Percentiles rank a stretch among this genome's conserved stretches.
These are phyloP conservation scores for Torulaspora microellipsoides DNA, from an alignment of 805 yeast species.

Conservation along the genomic window DNA sequence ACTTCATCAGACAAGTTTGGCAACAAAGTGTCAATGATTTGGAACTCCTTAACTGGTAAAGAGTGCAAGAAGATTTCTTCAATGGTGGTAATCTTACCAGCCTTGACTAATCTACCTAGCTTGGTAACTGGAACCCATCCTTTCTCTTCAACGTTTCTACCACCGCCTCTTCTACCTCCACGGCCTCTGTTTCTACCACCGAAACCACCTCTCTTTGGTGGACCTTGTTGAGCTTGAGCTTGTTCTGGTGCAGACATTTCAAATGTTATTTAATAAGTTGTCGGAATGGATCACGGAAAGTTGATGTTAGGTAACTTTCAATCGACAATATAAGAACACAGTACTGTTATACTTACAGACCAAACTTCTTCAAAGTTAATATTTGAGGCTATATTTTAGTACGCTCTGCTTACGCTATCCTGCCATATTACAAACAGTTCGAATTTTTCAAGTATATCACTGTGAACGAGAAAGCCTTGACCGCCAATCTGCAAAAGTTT, in stretches of 20 bases:
- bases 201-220: constrained; percentile 49
- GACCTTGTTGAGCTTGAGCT: constrained; percentile 30
- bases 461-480: too few relatives aligned
- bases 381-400: too few relatives aligned
- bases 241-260: constrained; percentile 42
- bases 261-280: constrained; percentile 20
- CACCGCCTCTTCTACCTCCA: constrained; percentile 63
- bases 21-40: constrained; percentile 93
- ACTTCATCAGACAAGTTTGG: constrained; percentile 97
- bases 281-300: constrained; percentile 52
- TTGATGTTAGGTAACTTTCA: constrained; percentile 51
- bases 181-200: constrained; percentile 56
- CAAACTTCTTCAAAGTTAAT: too few relatives aligned
- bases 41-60: constrained; percentile 98
- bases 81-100: constrained; percentile 92
- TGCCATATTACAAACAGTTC: too few relatives aligned
- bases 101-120: constrained; percentile 99
- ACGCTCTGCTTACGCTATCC: too few relatives aligned
- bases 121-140: constrained; percentile 99
- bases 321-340: constrained; percentile 37
- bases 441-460: too few relatives aligned
- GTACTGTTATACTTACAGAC: too few relatives aligned
- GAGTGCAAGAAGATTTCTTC: constrained; percentile 99
- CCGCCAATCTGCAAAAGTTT: too few relatives aligned
- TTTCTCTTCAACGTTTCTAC: constrained; percentile 91